Evolutionary conservation across 2,329 filamentous ascomycete species (phyloP).

Genomic region (Cercospora zeina): DNA sequence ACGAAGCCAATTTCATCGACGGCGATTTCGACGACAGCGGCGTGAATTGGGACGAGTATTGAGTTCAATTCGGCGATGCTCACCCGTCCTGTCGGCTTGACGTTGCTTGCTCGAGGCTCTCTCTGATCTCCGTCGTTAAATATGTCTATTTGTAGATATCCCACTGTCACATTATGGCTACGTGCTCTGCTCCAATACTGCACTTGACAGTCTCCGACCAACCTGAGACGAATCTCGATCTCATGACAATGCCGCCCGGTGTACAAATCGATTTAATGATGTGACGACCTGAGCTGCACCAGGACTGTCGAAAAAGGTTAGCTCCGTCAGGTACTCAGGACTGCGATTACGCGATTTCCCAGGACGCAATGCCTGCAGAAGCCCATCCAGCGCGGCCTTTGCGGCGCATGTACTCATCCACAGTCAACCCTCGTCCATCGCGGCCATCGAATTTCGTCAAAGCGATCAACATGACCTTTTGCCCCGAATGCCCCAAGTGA

Average conservation of each 20-base stretch:
- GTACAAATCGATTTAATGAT: no score
- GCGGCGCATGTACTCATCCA: constrained; percentile 51
- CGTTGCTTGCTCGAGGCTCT: background rate
- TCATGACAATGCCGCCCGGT: background rate
- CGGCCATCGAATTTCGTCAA: constrained; percentile 56
- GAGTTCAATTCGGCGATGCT: background rate
- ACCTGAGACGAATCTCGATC: background rate
- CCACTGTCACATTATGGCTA: background rate
- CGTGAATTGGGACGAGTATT: constrained; percentile 21
- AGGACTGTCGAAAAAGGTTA: background rate
- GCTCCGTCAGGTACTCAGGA: no score
- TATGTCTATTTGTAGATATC: constrained; percentile 7
- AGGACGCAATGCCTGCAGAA: constrained; percentile 56
- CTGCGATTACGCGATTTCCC: constrained; percentile 51
- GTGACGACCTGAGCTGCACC: background rate
- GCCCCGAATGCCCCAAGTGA: constrained; percentile 67
- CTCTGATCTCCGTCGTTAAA: background rate
- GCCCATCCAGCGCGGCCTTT: constrained; percentile 50
- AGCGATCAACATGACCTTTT: constrained; percentile 65
- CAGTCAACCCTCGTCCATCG: constrained; percentile 56
- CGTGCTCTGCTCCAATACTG: background rate
- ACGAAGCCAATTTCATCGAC: constrained; percentile 38
- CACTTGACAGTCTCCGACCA: background rate
- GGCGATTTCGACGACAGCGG: constrained; percentile 33
- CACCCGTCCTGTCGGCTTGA: background rate